Base-by-base conservation (phyloP, 2,329 filamentous ascomycete species). In the Paecilomyces dactylethromorphus region DNA sequence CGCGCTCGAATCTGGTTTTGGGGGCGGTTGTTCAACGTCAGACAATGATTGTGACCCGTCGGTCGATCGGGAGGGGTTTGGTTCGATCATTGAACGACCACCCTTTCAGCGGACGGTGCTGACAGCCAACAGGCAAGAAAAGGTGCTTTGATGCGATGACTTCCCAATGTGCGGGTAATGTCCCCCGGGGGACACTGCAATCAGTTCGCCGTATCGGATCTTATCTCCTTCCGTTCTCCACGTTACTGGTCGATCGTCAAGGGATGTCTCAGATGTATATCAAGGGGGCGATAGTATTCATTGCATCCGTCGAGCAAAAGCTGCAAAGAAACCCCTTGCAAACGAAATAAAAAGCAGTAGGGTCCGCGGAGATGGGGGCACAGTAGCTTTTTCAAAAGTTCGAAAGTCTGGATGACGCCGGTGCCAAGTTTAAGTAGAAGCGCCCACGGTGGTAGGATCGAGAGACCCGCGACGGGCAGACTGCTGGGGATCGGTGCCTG, bases 61-160 rank as follows among this genome's bases (percentile, higher is more conserved):
- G 66, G 66, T 65, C 66, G 64, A 60, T 63, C 59, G 62, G 54
- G 60, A 49, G 21, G 56, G 59, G 59, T 64, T 63, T 56, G 64
- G 56, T 49, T 63, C 54, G 59, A 66, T 58, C 66, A 69, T 69
- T 62, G 66, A 65, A 68, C 57, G 58, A 60, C 54, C 15, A 26
- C 49, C 49, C 26, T 52, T n/a, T 7, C 22, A 29, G 5, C 21
- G 22, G 22, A 24, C 50, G n/a, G 13, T 22, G 4, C 11, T 11
- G 26, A 15, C 50, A 52, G 50, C 22, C 21, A 52, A 52, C 21
- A 52, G 50, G 35, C 13, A 45, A 45, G 35, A 45, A 45, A 45
- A 45, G 15, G 13, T n/a, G 7, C n/a, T 45, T 45, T 18, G 39
- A 21, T 15, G n/a, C 15, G 39, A 45, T 45, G 18, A 18, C 39